Conservation (phyloP, 2,329 filamentous ascomycete genomes). For the Fusarium haematococcum region DNA sequence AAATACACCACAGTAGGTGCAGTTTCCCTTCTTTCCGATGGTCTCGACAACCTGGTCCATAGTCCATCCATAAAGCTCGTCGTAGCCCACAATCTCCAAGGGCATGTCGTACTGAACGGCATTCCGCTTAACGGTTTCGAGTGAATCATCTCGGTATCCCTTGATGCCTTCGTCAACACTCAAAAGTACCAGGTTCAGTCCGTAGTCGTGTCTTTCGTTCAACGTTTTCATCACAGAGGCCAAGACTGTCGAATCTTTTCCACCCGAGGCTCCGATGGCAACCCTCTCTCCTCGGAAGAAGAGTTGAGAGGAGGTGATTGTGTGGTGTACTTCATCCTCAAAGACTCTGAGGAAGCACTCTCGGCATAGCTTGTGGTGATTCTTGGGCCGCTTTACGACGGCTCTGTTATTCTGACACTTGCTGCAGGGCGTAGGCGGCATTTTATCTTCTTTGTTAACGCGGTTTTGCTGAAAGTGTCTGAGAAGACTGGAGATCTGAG, state of each 20-base stretch:
- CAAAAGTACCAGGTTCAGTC: slow-evolving; percentile 84
- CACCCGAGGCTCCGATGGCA: slow-evolving; percentile 95
- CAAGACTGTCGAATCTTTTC: slow-evolving; percentile 96
- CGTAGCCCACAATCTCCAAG: slow-evolving; percentile 91
- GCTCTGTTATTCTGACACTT: slow-evolving; percentile 82
- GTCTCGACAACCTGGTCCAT: slow-evolving; percentile 99
- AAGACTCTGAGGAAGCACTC: slow-evolving; percentile 88
- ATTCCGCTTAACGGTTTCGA: slow-evolving; percentile 97
- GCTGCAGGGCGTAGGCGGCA: slow-evolving; percentile 83
- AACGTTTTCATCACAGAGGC: slow-evolving; percentile 94
- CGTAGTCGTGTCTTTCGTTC: slow-evolving; percentile 90
- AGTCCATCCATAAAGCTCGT: slow-evolving; percentile 96
- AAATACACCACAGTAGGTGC: slow-evolving; percentile 98
- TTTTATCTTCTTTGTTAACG: slow-evolving; percentile 50
- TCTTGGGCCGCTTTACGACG: slow-evolving; percentile 93
- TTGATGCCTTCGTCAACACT: slow-evolving; percentile 98
- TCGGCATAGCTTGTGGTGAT: slow-evolving; percentile 93
- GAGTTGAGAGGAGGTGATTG: slow-evolving; percentile 83
- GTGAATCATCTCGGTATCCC: slow-evolving; percentile 93
- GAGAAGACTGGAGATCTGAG: neutral
- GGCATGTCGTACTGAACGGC: slow-evolving; percentile 91
- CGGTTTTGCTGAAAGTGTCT: slow-evolving; percentile 2
- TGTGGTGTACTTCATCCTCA: slow-evolving; percentile 93
- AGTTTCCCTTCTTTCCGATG: slow-evolving; percentile 98
- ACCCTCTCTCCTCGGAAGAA: slow-evolving; percentile 87